These are phyloP conservation scores for Baeospora myosura DNA, from an alignment of 1,284 basidiomycete species.

Conservation along the genomic window DNA sequence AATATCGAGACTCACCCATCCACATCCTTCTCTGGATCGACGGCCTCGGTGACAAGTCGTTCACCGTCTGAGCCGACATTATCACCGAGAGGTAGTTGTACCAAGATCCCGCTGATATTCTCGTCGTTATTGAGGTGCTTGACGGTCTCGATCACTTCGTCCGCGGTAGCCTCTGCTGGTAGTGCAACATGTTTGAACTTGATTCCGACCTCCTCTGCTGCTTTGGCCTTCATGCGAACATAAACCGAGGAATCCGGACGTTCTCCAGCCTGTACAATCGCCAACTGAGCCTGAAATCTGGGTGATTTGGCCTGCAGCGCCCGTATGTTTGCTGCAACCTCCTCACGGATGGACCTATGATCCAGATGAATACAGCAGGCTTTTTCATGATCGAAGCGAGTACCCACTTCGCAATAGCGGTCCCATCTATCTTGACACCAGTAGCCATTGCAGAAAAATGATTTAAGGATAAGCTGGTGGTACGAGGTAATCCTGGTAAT, in stretches of 20 bases:
- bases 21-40: conserved; percentile 92
- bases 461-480: conserved; percentile 24
- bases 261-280: conserved; percentile 91
- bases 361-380: conserved; percentile 5
- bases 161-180: conserved; percentile 66
- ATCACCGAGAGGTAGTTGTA: conserved; percentile 92
- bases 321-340: conserved; percentile 62
- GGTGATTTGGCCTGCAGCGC: conserved; percentile 58
- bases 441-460: conserved; percentile 48
- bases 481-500: too few relatives aligned
- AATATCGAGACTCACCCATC: conserved; percentile 64
- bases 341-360: conserved; percentile 69
- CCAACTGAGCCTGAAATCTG: conserved; percentile 84
- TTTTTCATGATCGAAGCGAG: conserved; percentile 1
- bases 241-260: conserved; percentile 89
- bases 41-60: conserved; percentile 88
- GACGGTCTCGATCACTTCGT: conserved; percentile 75
- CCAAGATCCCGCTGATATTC: conserved; percentile 82
- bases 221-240: conserved; percentile 97
- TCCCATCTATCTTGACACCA: conserved; percentile 74
- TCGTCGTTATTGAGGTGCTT: conserved; percentile 82
- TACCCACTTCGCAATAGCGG: conserved; percentile 79
- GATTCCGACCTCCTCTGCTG: conserved; percentile 93
- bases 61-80: conserved; percentile 84
- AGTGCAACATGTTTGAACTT: conserved; percentile 77